Base-by-base conservation (phyloP, 768 basidiomycete genomes). In the Coprinopsis strossmayeri region DNA sequence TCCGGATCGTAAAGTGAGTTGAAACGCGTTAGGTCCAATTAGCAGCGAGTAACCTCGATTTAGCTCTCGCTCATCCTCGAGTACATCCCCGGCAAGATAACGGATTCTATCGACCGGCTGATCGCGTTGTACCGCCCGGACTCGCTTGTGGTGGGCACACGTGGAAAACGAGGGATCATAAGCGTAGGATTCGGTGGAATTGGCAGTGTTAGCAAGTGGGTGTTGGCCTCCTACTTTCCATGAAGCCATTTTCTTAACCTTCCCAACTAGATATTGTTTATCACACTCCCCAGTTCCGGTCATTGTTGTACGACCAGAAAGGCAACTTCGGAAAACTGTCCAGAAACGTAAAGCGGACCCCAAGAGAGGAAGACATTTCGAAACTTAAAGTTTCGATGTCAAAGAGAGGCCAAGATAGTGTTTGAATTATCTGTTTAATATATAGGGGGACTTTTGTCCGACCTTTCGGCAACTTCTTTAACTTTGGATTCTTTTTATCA, bases 281-380 rank as follows among this genome's bases (percentile, higher is more conserved):
- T 85, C 87, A 15, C 92, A 90, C 60, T 93, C 91, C 0, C 92
- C 95, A 1, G 91, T 99, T 0, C 95, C 95, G 1, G 89, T 96
- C 56, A 92, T 98, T 53, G 95, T 98, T 45, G 93, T 98, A 34
- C 77, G 91, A 2, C 91, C 92, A 1, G 89, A 91, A 57, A 76
- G 88, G 30, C 91, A 93, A 59, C 82, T 93, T 24, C 78, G 80
- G 54, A 94, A 94, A 63, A 80, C 81, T 0, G 69, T 87, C 38
- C 91, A 87, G 58, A 95, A 96, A 63, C 77, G 93, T 23, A 75
- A 85, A 38, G 88, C 86, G 40, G 84, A 96, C 59, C 92, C 92
- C 2, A 96, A 92, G 66, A 76, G 91, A 17, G 89, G 90, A 3
- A 79, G 72, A 34, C 87, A 91, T 63, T 91, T 91, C 53, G 84